Base-by-base conservation (phyloP, 2,329 filamentous ascomycete genomes). In the Magnaporthiopsis incrustans region DNA sequence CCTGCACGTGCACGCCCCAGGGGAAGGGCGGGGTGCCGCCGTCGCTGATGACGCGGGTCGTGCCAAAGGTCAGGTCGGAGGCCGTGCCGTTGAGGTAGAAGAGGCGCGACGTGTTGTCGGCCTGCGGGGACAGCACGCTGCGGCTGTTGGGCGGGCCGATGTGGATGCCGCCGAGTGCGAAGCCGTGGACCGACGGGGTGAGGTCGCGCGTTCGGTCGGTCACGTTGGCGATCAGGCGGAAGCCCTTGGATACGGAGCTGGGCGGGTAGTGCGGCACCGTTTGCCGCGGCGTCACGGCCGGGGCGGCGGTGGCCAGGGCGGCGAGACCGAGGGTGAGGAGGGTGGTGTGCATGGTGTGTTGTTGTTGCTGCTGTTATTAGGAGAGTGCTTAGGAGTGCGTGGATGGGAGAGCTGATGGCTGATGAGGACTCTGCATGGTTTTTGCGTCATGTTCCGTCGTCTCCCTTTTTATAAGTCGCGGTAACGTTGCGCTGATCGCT, bases 51-150 rank as follows among this genome's bases (percentile, higher is more conserved):
- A 79, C 69, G 57, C 72, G 74, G 50, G 74, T 73, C 57, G 68
- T 62, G 56, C 71, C 68, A 50, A 69, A 70, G 25, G 68, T 67
- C 8, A 75, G 67, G 56, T 78, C 73, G 8, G 70, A 65, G 15
- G 73, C 73, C 15, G 80, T 81, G 68, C 77, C 79, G 68, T 84
- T 83, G 64, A 79, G 72, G 75, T 82, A 83, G 69, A 83, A 83
- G 65, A 78, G 68, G 61, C 73, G 72, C 7, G 70, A 71, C 6
- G 59, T 63, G 12, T 32, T 26, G 3, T 66, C 63, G 35, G 66
- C 62, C 33, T 71, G 68, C 26, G 67, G 66, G 7, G 67, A 64
- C 15, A 80, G 71, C 1, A 77, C 75, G 11, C 76, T 78, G 2
- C 76, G 73, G 63, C 73, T 75, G 12, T 73, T 65, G 1, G 76